These are phyloP conservation scores for Erysimum cheiranthoides DNA, from an alignment of 345 rosid genomes.

Conservation along the genomic window DNA sequence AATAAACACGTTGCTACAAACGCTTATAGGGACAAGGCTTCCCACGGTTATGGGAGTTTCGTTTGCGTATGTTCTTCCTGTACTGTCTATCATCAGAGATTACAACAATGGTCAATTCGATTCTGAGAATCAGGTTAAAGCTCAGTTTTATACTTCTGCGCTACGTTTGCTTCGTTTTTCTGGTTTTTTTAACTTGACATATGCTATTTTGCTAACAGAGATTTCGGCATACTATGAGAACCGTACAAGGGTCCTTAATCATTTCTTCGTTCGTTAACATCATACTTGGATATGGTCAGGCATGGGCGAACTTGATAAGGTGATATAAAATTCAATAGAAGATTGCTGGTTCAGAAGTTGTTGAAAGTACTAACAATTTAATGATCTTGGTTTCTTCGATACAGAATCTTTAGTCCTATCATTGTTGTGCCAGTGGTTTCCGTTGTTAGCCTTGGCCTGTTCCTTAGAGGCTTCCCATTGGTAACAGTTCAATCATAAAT, in stretches of 20 bases:
- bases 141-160: neutral
- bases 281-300: slow-evolving; percentile 70
- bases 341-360: neutral
- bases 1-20: slow-evolving; percentile 89
- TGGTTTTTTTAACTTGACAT: neutral
- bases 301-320: slow-evolving; percentile 86
- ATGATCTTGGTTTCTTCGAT: slow-evolving; percentile 14
- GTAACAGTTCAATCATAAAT: slow-evolving; percentile 51
- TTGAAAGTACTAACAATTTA: slow-evolving; percentile 2
- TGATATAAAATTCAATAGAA: slow-evolving; percentile 25
- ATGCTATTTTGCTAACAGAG: slow-evolving; percentile 57
- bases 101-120: slow-evolving; percentile 53
- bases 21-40: slow-evolving; percentile 84
- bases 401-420: slow-evolving; percentile 79
- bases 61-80: slow-evolving; percentile 72
- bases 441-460: slow-evolving; percentile 84
- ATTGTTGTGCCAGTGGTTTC: slow-evolving; percentile 75
- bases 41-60: slow-evolving; percentile 97
- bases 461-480: slow-evolving; percentile 87
- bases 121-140: slow-evolving; percentile 64
- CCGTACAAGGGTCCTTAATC: slow-evolving; percentile 90
- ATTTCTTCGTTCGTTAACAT: slow-evolving; percentile 87
- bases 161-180: neutral
- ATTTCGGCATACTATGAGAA: slow-evolving; percentile 74
- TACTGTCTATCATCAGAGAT: slow-evolving; percentile 82